phyloP scores from a whole-genome alignment of 768 basidiomycete genomes.

The Gloeopeniophorella convolvens region DNA sequence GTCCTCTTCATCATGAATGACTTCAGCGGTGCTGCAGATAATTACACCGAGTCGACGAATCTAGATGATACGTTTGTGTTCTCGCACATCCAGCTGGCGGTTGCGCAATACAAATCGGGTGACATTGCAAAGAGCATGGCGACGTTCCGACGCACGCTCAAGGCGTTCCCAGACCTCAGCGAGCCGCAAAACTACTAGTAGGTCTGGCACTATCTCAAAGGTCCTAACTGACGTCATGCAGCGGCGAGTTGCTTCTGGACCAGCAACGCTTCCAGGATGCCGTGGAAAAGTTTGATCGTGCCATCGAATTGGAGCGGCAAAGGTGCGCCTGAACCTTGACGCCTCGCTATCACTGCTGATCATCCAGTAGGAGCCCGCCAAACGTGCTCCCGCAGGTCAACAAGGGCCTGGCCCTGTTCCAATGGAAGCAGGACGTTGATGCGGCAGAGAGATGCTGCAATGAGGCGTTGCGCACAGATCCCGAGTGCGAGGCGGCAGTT shows the following conservation, averaged over 20 bases:
- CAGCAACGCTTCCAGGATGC: slow-evolving; percentile 84
- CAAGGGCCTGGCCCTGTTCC: slow-evolving; percentile 94
- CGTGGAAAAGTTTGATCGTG: slow-evolving; percentile 87
- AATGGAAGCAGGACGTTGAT: slow-evolving; percentile 87
- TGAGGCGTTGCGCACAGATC: slow-evolving; percentile 82
- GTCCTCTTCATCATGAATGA: slow-evolving; percentile 95
- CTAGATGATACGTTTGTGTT: slow-evolving; percentile 90
- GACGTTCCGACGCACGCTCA: slow-evolving; percentile 80
- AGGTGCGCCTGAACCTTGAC: slow-evolving; percentile 40
- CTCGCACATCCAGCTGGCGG: slow-evolving; percentile 94
- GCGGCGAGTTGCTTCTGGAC: slow-evolving; percentile 91
- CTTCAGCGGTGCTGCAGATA: slow-evolving; percentile 75
- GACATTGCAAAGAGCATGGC: slow-evolving; percentile 79
- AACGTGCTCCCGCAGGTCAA: slow-evolving; percentile 95
- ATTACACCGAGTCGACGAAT: slow-evolving; percentile 86
- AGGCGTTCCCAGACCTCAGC: slow-evolving; percentile 77
- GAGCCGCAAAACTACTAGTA: slow-evolving; percentile 96
- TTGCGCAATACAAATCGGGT: slow-evolving; percentile 91
- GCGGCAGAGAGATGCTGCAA: slow-evolving; percentile 80
- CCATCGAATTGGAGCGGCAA: slow-evolving; percentile 78
- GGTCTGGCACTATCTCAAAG: slow-evolving; percentile 25
- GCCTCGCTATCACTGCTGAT: slow-evolving; percentile 19
- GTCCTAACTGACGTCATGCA: slow-evolving; percentile 27
- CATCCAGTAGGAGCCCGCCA: slow-evolving; percentile 31
- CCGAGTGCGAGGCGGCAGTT: slow-evolving; percentile 94